Evolutionary conservation across 176 grass and related monocot genomes (phyloP).

Genomic region (Cocos nucifera): DNA sequence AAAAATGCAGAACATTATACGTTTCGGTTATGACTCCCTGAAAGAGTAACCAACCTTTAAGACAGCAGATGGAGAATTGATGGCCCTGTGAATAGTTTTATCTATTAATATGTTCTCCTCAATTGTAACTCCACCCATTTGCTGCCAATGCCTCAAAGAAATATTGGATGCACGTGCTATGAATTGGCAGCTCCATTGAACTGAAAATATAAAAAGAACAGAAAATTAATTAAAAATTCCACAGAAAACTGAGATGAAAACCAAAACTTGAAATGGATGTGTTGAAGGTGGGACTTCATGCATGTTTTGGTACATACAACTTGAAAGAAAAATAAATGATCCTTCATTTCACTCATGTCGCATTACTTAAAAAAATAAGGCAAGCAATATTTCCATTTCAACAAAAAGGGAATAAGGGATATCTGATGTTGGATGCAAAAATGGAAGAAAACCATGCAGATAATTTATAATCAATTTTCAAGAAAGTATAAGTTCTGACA

Average conservation of each 20-base stretch:
- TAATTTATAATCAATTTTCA: too few species aligned
- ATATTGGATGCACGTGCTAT: conserved; percentile 85
- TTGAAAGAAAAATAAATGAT: too few species aligned
- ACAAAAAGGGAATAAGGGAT: too few species aligned
- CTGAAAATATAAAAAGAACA: conserved; percentile 32
- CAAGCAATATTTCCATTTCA: too few species aligned
- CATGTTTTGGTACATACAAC: too few species aligned
- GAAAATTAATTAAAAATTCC: background rate
- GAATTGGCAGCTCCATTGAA: conserved; percentile 93
- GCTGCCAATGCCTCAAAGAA: conserved; percentile 87
- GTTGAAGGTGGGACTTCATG: too few species aligned
- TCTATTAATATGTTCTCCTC: conserved; percentile 91
- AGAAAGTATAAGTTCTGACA: too few species aligned
- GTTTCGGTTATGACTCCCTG: background rate
- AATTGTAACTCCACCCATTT: conserved; percentile 82
- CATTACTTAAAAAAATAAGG: too few species aligned
- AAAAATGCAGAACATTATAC: too few species aligned
- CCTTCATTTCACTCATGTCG: too few species aligned
- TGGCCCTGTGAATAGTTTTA: conserved; percentile 84
- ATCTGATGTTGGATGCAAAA: too few species aligned
- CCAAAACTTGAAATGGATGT: background rate
- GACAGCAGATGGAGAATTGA: conserved; percentile 70
- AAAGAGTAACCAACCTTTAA: conserved; percentile 51
- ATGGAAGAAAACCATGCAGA: too few species aligned
- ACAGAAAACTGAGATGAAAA: background rate